These are phyloP conservation scores for Chaetomium globosum DNA, from an alignment of 2,329 filamentous ascomycete species.

Conservation along the genomic window DNA sequence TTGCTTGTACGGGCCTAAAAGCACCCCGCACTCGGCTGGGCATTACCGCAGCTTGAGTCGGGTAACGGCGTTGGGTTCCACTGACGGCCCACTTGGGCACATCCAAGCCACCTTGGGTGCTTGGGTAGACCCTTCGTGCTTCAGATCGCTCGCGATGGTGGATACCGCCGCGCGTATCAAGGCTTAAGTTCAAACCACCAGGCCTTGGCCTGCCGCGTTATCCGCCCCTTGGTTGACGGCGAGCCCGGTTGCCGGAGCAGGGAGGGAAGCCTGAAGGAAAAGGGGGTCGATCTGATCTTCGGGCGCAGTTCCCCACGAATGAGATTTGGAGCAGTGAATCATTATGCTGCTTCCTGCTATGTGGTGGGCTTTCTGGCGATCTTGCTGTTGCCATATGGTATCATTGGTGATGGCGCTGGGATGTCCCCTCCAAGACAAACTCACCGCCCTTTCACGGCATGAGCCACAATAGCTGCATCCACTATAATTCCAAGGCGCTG, in stretches of 20 bases:
- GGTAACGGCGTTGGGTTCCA: constrained; percentile 1
- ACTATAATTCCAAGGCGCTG: neutral
- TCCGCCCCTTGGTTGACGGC: neutral
- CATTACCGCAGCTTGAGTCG: constrained; percentile 18
- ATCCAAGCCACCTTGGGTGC: constrained; percentile 5
- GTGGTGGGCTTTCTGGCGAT: too few species aligned
- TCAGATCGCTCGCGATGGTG: constrained; percentile 16
- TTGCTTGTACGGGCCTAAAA: neutral
- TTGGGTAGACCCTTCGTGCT: constrained; percentile 8
- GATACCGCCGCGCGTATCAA: constrained; percentile 16
- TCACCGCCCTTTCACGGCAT: neutral
- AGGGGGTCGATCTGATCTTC: too few species aligned
- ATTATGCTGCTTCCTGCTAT: too few species aligned
- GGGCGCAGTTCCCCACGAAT: too few species aligned
- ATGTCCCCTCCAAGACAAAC: neutral
- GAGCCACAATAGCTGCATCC: neutral
- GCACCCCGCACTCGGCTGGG: neutral
- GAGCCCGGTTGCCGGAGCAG: neutral
- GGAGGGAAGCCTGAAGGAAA: too few species aligned
- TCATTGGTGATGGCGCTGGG: neutral
- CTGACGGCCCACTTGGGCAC: constrained; percentile 22
- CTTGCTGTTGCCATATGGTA: too few species aligned
- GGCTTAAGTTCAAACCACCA: neutral
- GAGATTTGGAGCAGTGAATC: too few species aligned
- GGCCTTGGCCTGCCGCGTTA: constrained; percentile 19